Base-by-base conservation (phyloP, 345 rosid species). In the Noccaea bulbosa region DNA sequence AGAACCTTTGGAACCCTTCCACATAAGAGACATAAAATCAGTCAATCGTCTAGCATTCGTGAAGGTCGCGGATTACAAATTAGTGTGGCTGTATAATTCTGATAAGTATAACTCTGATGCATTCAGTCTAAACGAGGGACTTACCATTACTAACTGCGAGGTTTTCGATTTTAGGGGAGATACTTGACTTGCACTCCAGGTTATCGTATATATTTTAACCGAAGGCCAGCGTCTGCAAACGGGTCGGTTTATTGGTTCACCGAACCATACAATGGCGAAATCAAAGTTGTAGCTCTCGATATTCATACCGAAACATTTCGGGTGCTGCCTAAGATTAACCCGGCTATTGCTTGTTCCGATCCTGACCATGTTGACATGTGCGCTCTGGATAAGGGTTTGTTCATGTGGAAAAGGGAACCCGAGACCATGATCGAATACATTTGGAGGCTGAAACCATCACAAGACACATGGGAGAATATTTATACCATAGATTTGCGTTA, bases 161-260 rank as follows among this genome's bases (percentile, higher is more conserved):
- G 62, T 71, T 44, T 71, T 61, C 5, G 72, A 68, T 8, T 55
- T 55, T 55, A 45, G 43, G 45, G 58, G 57, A 69, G 73, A 47
- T 57, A 57, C 58, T 47, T 69, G 57, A 0, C 47, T 37, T 69
- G 48, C 22, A 46, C 30, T 9, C 65, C 65, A 69, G 24, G 49
- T 37, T 22, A 69, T 69, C 15, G 11, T 1, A 24, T 69, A 12
- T 57, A 0, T 46, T 0, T 9, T 12, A 0, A 3, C 9, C 71
- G 53, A 43, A 41, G 0, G 11, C 60, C 30, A 11, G n/a, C n/a
- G n/a, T n/a, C n/a, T n/a, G n/a, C n/a, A n/a, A n/a, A n/a, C n/a
- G n/a, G n/a, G n/a, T n/a, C n/a, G 34, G 8, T 55, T 45, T 45
- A 68, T 33, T 71, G 75, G 75, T 43, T 62, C 15, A 61, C 46